These are phyloP conservation scores for Coelastrella sp. DNA, from an alignment of 139 green algal species.

Conservation along the genomic window DNA sequence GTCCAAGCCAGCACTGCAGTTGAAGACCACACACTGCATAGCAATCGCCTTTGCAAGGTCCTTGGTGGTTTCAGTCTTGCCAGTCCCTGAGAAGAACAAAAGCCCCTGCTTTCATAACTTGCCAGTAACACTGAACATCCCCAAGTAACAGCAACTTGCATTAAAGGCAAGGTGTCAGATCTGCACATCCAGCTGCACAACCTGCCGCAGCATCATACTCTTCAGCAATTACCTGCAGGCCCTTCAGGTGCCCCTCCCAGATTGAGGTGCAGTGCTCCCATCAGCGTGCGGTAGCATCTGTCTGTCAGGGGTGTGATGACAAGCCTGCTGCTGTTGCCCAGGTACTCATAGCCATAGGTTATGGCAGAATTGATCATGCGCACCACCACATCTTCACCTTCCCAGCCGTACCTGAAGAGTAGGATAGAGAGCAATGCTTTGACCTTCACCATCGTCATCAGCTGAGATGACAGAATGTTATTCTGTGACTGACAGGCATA, in stretches of 20 bases:
- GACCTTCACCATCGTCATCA: no score
- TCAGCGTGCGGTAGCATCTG: constrained; percentile 79
- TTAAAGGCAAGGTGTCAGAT: no score
- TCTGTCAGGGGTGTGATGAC: constrained; percentile 73
- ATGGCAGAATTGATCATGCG: constrained; percentile 82
- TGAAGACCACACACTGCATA: constrained; percentile 92
- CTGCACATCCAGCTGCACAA: background rate
- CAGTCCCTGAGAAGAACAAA: constrained; percentile 59
- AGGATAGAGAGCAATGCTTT: background rate
- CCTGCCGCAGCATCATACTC: background rate
- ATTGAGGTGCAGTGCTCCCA: constrained; percentile 76
- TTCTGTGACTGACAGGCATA: no score
- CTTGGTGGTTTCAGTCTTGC: constrained; percentile 86
- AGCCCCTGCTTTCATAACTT: background rate
- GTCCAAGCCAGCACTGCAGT: constrained; percentile 88
- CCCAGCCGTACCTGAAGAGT: constrained; percentile 71
- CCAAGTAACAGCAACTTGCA: background rate
- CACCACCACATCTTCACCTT: constrained; percentile 74
- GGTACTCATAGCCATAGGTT: constrained; percentile 71
- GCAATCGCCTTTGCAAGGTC: constrained; percentile 76
- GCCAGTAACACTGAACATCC: no score
- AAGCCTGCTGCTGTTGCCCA: constrained; percentile 62
- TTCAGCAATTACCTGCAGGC: constrained; percentile 60
- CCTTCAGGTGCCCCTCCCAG: constrained; percentile 61
- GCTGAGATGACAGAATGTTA: no score